These are phyloP conservation scores for Hymenoscyphus occultus DNA, from an alignment of 2,329 filamentous ascomycete species.

Conservation along the genomic window DNA sequence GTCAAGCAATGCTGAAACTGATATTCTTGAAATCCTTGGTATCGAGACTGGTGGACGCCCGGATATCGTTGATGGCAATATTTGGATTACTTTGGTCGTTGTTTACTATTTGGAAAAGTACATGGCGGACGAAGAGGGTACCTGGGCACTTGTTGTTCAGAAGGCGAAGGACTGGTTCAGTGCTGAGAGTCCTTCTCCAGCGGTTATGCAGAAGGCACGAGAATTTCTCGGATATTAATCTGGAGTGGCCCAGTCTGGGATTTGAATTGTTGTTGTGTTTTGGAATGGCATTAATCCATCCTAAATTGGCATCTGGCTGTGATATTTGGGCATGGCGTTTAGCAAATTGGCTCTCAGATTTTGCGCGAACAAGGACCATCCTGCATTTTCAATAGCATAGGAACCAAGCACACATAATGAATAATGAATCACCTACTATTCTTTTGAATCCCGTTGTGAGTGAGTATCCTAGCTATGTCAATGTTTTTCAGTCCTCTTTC, in stretches of 20 bases:
- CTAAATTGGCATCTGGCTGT: too few species aligned
- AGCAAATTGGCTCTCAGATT: too few species aligned
- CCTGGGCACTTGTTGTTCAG: conserved; percentile 62
- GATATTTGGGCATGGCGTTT: too few species aligned
- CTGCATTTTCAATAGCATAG: too few species aligned
- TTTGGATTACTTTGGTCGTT: conserved; percentile 41
- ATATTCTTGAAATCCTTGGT: conserved; percentile 21
- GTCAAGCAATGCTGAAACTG: conserved; percentile 28
- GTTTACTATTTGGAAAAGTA: conserved; percentile 49
- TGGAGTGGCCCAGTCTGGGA: neutral
- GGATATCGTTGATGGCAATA: conserved; percentile 12
- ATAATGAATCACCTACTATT: too few species aligned
- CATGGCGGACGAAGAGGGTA: conserved; percentile 46
- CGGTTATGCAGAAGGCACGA: neutral
- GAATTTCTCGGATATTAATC: neutral
- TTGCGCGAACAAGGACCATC: too few species aligned
- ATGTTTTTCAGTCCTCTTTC: too few species aligned
- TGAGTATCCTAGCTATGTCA: too few species aligned
- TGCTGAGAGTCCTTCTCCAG: neutral
- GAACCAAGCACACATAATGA: too few species aligned
- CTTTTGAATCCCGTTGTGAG: too few species aligned
- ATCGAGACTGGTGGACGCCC: conserved; percentile 1
- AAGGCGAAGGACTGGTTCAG: conserved; percentile 56
- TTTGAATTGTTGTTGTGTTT: neutral
- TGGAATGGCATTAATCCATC: neutral